phyloP scores from a whole-genome alignment of 805 yeast species.

The Lipomyces spencermartinsiae region DNA sequence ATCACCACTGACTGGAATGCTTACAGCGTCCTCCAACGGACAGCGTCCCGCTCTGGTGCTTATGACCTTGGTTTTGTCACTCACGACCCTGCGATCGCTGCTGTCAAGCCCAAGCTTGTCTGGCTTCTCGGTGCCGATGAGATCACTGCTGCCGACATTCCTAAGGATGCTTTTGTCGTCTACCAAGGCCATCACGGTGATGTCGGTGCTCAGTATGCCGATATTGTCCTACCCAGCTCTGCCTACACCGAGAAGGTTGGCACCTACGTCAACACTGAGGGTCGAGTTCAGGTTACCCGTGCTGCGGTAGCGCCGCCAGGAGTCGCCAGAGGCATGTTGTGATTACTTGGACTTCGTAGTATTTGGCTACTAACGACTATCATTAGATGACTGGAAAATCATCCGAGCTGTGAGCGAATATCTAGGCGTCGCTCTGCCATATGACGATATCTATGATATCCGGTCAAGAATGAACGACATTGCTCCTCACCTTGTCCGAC shows the following conservation, averaged over 20 bases:
- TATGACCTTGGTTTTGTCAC: slow-evolving; percentile 80
- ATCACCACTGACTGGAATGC: slow-evolving; percentile 82
- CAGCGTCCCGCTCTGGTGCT: slow-evolving; percentile 88
- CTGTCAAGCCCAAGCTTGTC: slow-evolving; percentile 69
- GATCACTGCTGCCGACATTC: slow-evolving; percentile 68
- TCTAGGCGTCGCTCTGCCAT: slow-evolving; percentile 71
- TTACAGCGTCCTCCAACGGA: slow-evolving; percentile 77
- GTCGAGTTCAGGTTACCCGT: slow-evolving; percentile 81
- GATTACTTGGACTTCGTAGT: neutral
- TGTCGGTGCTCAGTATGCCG: slow-evolving; percentile 84
- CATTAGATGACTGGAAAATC: slow-evolving; percentile 81
- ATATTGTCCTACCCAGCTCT: slow-evolving; percentile 83
- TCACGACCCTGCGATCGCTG: slow-evolving; percentile 53
- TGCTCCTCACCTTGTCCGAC: slow-evolving; percentile 80
- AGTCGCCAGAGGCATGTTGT: slow-evolving; percentile 61
- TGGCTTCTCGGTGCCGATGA: slow-evolving; percentile 88
- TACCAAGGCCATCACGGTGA: slow-evolving; percentile 95
- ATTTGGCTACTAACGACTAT: neutral
- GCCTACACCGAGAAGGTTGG: slow-evolving; percentile 89
- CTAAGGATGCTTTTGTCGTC: slow-evolving; percentile 83
- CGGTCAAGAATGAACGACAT: slow-evolving; percentile 74
- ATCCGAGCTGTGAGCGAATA: slow-evolving; percentile 83
- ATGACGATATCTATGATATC: slow-evolving; percentile 71
- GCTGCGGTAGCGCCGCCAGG: slow-evolving; percentile 91
- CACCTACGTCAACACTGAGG: slow-evolving; percentile 88